Percentiles rank a stretch among this genome's conserved stretches.
Evolutionary conservation across 2,329 filamentous ascomycete genomes (phyloP).

Genomic region (Stachybotrys echinatus): DNA sequence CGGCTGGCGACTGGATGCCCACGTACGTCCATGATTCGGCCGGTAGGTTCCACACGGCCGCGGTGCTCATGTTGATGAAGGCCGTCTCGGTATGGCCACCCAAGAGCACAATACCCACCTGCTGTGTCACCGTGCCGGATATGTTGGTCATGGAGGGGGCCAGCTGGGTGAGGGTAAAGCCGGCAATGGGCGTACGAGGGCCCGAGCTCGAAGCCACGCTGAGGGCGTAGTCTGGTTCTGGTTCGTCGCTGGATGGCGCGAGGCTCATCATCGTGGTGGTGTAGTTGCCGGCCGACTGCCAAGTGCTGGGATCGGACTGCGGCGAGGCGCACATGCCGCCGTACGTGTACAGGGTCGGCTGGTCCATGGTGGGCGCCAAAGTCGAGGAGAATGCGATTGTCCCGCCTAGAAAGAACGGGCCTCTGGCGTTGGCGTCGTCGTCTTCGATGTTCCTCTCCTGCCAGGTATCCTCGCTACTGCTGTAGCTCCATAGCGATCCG

Average conservation of each 20-base stretch:
- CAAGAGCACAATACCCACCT: conserved; percentile 73
- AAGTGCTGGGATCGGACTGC: conserved; percentile 37
- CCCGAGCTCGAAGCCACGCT: conserved; percentile 42
- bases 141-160: conserved; percentile 64
- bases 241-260: conserved; percentile 33
- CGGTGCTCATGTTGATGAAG: conserved; percentile 91
- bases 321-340: conserved; percentile 78
- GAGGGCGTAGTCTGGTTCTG: conserved; percentile 26
- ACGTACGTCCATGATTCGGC: conserved; percentile 85
- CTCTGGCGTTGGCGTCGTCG: conserved; percentile 10
- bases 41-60: conserved; percentile 81
- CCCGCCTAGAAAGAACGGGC: conserved; percentile 47
- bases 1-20: conserved; percentile 45
- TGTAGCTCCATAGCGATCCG: conserved; percentile 64
- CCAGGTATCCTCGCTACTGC: conserved; percentile 9
- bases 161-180: conserved; percentile 76
- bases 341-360: conserved; percentile 65
- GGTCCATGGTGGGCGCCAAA: conserved; percentile 45
- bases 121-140: conserved; percentile 60
- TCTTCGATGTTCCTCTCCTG: conserved; percentile 15
- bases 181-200: conserved; percentile 74
- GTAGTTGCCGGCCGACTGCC: conserved; percentile 69
- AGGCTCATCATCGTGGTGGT: conserved; percentile 73
- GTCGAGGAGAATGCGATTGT: conserved; percentile 64
- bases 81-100: conserved; percentile 79